phyloP scores from a whole-genome alignment of 106 monocot genomes.

The Dioscorea alata region DNA sequence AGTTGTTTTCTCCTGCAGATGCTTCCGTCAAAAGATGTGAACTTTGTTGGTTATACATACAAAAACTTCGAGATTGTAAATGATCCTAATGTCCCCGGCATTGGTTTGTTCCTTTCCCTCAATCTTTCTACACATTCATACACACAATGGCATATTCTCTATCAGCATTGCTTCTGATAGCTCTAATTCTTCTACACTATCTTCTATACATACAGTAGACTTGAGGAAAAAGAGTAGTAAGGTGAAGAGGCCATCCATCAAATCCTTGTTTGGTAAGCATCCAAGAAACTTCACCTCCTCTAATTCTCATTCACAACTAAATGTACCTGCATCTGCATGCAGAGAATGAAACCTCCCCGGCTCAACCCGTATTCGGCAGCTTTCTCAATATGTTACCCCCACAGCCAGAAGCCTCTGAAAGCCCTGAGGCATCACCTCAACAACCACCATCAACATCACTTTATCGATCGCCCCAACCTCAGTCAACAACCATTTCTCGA shows the following conservation, averaged over 20 bases:
- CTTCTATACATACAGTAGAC: slow-evolving; percentile 29
- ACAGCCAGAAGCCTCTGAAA: slow-evolving; percentile 57
- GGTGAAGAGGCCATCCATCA: slow-evolving; percentile 63
- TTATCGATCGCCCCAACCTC: too few species aligned
- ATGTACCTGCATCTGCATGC: neutral
- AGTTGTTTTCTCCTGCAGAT: slow-evolving; percentile 17
- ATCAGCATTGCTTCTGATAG: neutral
- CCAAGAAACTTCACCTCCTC: neutral
- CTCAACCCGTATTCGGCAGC: slow-evolving; percentile 56
- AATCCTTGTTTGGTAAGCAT: slow-evolving; percentile 50
- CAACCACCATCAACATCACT: neutral
- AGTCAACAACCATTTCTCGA: too few species aligned
- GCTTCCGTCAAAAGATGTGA: slow-evolving; percentile 48
- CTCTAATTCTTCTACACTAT: neutral
- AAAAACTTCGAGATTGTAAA: slow-evolving; percentile 45
- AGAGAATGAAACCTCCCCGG: slow-evolving; percentile 29
- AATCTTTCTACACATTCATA: neutral
- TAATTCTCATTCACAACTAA: neutral
- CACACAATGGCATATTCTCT: neutral
- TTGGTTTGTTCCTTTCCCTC: slow-evolving; percentile 13
- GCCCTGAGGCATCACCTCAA: slow-evolving; percentile 53
- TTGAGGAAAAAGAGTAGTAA: slow-evolving; percentile 59
- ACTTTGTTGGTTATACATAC: slow-evolving; percentile 46
- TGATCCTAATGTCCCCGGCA: slow-evolving; percentile 32
- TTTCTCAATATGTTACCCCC: slow-evolving; percentile 70